Evolutionary conservation across 768 basidiomycete species (phyloP).

Genomic region (Podaxis rugospora): DNA sequence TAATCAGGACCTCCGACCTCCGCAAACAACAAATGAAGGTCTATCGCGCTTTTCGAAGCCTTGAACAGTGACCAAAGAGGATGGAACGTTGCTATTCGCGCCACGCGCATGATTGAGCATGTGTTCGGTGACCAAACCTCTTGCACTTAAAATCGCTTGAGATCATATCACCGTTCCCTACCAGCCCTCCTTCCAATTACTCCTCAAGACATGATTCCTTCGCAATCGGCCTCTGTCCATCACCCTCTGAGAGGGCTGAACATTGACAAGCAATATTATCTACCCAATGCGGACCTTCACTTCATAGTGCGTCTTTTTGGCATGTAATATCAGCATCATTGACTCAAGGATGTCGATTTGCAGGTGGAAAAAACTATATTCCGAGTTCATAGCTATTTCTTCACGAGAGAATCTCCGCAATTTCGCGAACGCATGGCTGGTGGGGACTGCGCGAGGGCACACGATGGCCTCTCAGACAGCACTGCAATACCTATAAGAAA

Average conservation of each 20-base stretch:
- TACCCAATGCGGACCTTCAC: not conserved
- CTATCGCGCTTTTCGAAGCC: too few relatives aligned
- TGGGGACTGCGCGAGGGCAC: slow-evolving; percentile 20
- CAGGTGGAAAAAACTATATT: slow-evolving; percentile 46
- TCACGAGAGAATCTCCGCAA: slow-evolving; percentile 43
- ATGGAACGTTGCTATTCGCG: too few relatives aligned
- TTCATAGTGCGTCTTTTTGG: not conserved
- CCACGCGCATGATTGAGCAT: too few relatives aligned
- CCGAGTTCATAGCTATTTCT: slow-evolving; percentile 50
- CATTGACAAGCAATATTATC: not conserved
- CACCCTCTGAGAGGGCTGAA: not conserved
- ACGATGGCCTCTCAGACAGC: slow-evolving; percentile 26
- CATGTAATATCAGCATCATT: not conserved
- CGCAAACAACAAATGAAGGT: too few relatives aligned
- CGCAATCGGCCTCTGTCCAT: not conserved
- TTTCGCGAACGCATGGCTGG: slow-evolving; percentile 33
- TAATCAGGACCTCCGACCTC: too few relatives aligned
- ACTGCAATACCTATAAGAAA: slow-evolving; percentile 37
- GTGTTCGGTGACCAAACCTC: too few relatives aligned
- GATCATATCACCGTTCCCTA: too few relatives aligned
- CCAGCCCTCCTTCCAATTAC: too few relatives aligned
- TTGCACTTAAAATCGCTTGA: too few relatives aligned
- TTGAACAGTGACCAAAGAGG: too few relatives aligned
- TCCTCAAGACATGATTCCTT: not conserved
- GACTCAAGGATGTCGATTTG: not conserved